Conservation (phyloP, 495 filamentous ascomycete species). For the Darksidea phi region DNA sequence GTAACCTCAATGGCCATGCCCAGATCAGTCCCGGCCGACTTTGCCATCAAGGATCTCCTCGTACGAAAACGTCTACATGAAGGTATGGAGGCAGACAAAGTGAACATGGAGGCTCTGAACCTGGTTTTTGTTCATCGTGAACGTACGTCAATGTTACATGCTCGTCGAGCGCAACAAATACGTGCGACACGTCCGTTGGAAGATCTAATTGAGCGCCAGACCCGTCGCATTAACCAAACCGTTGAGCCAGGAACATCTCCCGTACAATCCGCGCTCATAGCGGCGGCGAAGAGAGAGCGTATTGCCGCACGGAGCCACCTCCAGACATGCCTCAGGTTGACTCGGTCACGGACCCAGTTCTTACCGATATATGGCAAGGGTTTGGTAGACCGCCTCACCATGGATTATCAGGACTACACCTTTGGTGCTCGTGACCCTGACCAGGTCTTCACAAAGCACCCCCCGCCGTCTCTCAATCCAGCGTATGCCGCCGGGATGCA, state of each 20-base stretch:
- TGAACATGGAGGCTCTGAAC: slow-evolving; percentile 77
- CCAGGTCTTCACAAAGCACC: background rate
- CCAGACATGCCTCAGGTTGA: slow-evolving; percentile 75
- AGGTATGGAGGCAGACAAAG: slow-evolving; percentile 61
- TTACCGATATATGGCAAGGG: slow-evolving; percentile 77
- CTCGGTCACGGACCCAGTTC: slow-evolving; percentile 75
- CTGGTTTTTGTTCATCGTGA: slow-evolving; percentile 74
- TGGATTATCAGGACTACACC: slow-evolving; percentile 57
- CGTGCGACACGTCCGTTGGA: slow-evolving; percentile 41
- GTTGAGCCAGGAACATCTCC: slow-evolving; percentile 57
- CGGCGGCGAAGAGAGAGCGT: slow-evolving; percentile 68
- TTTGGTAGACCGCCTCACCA: slow-evolving; percentile 67
- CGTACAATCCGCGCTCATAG: slow-evolving; percentile 66
- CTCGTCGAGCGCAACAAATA: slow-evolving; percentile 44
- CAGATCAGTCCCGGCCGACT: slow-evolving; percentile 75
- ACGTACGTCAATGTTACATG: slow-evolving; percentile 43
- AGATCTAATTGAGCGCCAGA: slow-evolving; percentile 51
- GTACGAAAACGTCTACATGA: slow-evolving; percentile 66
- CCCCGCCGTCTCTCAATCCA: background rate
- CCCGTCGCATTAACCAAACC: slow-evolving; percentile 50
- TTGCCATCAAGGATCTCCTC: slow-evolving; percentile 69
- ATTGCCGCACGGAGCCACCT: slow-evolving; percentile 75
- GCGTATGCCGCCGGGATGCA: background rate
- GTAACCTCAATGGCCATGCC: slow-evolving; percentile 95
- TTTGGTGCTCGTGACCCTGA: slow-evolving; percentile 28